Base-by-base conservation (phyloP, 2,329 filamentous ascomycete species). In the Stromatinia cepivora region DNA sequence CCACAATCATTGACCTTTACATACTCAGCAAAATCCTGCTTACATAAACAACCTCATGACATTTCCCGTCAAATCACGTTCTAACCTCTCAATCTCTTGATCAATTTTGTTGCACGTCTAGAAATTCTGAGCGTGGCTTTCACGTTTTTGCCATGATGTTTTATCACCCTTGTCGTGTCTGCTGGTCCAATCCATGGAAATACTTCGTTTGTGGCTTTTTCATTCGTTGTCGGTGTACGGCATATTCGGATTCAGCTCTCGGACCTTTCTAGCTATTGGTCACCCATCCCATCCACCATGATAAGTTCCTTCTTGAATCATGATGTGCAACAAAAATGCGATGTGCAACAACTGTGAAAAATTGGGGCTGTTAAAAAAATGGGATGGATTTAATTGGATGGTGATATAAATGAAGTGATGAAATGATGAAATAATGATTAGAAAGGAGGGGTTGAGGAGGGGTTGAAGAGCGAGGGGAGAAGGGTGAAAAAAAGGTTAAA, bases 131-230 rank as follows among this genome's bases (percentile, higher is more conserved):
- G 66, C 66, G 66, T 68, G 66, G 66, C 59, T 64, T 64, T 68
- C 66, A 68, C 66, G 66, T 68, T 68, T 68, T 64, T 68, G 58
- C 66, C 66, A 68, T 68, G 58, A 63, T 67, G 11, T 42, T n/a
- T 46, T 22, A 36, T 45, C 17, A 63, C 20, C n/a, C 46, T 15
- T 25, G 25, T 50, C 17, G 15, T 34, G 25, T 36, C 28, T 57
- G 10, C 53, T 17, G 22, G 31, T 28, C 58, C 17, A 34, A 20
- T 59, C 39, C 52, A 52, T 28, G 46, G 36, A 34, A 58, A 36
- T 22, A 8, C 4, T 8, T 34, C 28, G 3, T 15, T 36, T n/a
- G 39, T 13, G n/a, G 31, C 31, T 46, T 8, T 46, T 31, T 11
- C 4, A 61, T 61, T 61, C 58, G 58, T 61, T 61, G 25, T 46